Evolutionary conservation across 306 rosid genomes (phyloP).

Genomic region (Erythrophleum fordii): DNA sequence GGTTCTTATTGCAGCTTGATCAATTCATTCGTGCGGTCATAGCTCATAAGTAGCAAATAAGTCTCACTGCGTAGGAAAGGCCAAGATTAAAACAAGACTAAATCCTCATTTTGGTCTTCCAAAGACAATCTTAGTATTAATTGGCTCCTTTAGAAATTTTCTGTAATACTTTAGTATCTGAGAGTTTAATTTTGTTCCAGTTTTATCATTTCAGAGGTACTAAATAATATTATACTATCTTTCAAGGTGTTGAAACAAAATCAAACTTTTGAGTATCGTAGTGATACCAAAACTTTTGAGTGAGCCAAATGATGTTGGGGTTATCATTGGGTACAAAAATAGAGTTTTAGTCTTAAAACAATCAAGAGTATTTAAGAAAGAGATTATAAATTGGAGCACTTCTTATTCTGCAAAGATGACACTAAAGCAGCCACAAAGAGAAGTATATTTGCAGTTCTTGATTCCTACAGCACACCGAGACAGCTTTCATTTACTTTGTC

Average conservation of each 20-base stretch:
- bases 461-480: constrained; percentile 44
- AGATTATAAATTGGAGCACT: constrained; percentile 29
- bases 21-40: not conserved
- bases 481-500: constrained; percentile 51
- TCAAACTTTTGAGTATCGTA: too few relatives aligned
- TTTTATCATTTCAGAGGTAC: not conserved
- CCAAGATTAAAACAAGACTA: constrained; percentile 17
- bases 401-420: constrained; percentile 31
- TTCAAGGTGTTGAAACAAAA: too few relatives aligned
- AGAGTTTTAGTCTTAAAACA: not conserved
- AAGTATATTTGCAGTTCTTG: constrained; percentile 44
- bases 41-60: constrained; percentile 1
- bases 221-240: too few relatives aligned
- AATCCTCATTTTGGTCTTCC: not conserved
- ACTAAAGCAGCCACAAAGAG: constrained; percentile 36
- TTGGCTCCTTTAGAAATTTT: too few relatives aligned
- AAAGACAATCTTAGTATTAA: not conserved
- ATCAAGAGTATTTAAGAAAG: not conserved
- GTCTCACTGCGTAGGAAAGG: constrained; percentile 7
- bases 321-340: not conserved
- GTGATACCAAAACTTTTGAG: too few relatives aligned
- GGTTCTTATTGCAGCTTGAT: constrained; percentile 30
- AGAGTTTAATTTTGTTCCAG: not conserved
- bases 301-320: not conserved
- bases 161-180: not conserved